Conservation (phyloP, 2,329 filamentous ascomycete genomes). For the Pseudopithomyces chartarum region DNA sequence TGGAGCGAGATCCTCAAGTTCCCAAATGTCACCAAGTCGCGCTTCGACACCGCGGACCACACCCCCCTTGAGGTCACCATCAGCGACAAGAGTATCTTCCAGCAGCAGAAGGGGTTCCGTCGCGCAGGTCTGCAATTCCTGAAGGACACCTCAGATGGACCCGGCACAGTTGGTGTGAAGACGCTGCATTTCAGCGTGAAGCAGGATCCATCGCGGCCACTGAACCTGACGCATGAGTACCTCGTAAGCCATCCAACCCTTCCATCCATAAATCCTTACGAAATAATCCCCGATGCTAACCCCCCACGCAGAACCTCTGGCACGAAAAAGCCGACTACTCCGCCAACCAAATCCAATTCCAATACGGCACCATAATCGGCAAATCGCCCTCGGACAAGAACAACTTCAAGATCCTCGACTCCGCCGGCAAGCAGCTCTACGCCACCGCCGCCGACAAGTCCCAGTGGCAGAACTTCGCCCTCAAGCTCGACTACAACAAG, state of each 20-base stretch:
- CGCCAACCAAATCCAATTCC: slow-evolving; percentile 53
- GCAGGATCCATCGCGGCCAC: slow-evolving; percentile 56
- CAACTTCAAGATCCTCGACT: slow-evolving; percentile 48
- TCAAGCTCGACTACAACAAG: slow-evolving; percentile 61
- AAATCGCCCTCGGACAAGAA: slow-evolving; percentile 50
- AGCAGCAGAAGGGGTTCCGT: slow-evolving; percentile 64
- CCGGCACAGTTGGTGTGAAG: slow-evolving; percentile 61
- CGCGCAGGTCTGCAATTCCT: slow-evolving; percentile 62
- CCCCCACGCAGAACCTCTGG: slow-evolving; percentile 38
- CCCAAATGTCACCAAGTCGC: slow-evolving; percentile 47
- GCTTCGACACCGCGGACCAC: slow-evolving; percentile 53
- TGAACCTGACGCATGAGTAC: slow-evolving; percentile 68
- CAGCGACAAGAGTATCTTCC: slow-evolving; percentile 64
- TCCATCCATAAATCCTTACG: too few relatives aligned
- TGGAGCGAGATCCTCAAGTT: slow-evolving; percentile 59
- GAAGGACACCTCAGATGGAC: slow-evolving; percentile 57
- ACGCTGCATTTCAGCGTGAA: slow-evolving; percentile 66
- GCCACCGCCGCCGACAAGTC: slow-evolving; percentile 55
- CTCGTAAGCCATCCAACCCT: too few relatives aligned
- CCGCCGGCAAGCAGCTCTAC: slow-evolving; percentile 51
- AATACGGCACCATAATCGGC: slow-evolving; percentile 59
- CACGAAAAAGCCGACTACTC: slow-evolving; percentile 48
- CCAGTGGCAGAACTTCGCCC: slow-evolving; percentile 66
- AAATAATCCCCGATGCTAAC: background rate
- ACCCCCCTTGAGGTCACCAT: slow-evolving; percentile 61